A percentile compares a stretch with the other conserved stretches of the same genome.
Evolutionary conservation across 345 rosid species (phyloP).

Genomic region (Adansonia digitata): DNA sequence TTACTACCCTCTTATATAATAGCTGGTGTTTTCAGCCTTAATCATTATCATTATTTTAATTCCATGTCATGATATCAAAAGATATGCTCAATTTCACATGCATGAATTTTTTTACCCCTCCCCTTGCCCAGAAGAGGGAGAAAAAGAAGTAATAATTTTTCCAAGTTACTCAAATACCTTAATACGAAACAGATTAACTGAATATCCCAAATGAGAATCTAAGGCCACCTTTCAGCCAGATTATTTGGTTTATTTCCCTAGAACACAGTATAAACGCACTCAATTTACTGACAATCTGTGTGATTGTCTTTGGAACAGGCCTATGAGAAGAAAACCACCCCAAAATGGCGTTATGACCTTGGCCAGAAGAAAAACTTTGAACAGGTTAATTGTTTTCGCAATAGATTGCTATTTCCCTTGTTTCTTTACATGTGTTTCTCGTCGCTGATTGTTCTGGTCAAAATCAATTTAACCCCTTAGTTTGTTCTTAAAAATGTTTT

Average conservation of each 20-base stretch:
- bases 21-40: neutral
- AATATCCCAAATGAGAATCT: neutral
- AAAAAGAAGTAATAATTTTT: neutral
- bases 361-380: constrained; percentile 85
- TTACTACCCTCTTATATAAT: neutral
- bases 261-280: neutral
- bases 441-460: constrained; percentile 2
- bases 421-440: neutral
- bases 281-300: constrained; percentile 5
- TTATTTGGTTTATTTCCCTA: neutral
- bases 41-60: neutral
- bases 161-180: neutral
- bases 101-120: neutral
- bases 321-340: constrained; percentile 87
- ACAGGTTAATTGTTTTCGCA: constrained; percentile 46
- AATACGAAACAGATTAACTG: neutral
- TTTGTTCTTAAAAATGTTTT: neutral
- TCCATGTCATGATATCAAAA: neutral
- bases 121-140: neutral
- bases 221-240: neutral
- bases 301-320: constrained; percentile 48
- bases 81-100: neutral
- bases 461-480: neutral
- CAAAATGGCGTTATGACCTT: constrained; percentile 93
- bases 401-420: constrained; percentile 3